Percentiles rank a stretch among this genome's conserved stretches.
Conservation (phyloP, 345 rosid genomes). For the Eutrema yunnanense region DNA sequence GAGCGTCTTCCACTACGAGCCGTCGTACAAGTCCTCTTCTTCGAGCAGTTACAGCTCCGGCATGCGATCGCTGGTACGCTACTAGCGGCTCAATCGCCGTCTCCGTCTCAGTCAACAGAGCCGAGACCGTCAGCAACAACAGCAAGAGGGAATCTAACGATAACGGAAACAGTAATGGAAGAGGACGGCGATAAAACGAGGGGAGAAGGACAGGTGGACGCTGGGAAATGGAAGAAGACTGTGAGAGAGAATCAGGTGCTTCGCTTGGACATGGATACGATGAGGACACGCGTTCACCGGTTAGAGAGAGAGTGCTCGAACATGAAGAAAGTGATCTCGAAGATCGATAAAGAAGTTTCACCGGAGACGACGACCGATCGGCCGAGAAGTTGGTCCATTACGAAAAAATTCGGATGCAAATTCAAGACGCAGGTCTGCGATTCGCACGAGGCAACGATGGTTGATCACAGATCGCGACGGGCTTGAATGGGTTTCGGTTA, state of each 20-base stretch:
- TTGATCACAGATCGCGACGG: slow-evolving; percentile 38
- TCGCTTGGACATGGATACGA: slow-evolving; percentile 92
- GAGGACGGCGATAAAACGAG: slow-evolving; percentile 25
- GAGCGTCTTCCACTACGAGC: slow-evolving; percentile 92
- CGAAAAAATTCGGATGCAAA: slow-evolving; percentile 72
- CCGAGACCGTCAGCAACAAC: slow-evolving; percentile 35
- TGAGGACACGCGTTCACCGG: slow-evolving; percentile 88
- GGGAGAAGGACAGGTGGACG: slow-evolving; percentile 23
- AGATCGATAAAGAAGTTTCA: slow-evolving; percentile 52
- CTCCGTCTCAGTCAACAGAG: slow-evolving; percentile 31
- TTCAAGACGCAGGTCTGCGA: slow-evolving; percentile 91
- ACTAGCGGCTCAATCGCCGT: slow-evolving; percentile 51
- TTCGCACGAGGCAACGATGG: slow-evolving; percentile 72
- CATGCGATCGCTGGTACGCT: slow-evolving; percentile 89
- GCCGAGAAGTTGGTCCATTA: slow-evolving; percentile 43
- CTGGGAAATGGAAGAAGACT: slow-evolving; percentile 55
- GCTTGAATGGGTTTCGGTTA: neutral
- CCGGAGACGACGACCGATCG: slow-evolving; percentile 26
- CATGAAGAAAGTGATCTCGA: slow-evolving; percentile 80
- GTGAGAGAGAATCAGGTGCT: slow-evolving; percentile 95
- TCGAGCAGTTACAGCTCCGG: slow-evolving; percentile 89
- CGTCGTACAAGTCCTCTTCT: slow-evolving; percentile 93
- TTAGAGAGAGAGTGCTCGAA: slow-evolving; percentile 82
- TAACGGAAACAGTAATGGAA: slow-evolving; percentile 18
- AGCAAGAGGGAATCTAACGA: neutral